phyloP scores from a whole-genome alignment of 139 green algal genomes.

The Zygnema cylindricum region DNA sequence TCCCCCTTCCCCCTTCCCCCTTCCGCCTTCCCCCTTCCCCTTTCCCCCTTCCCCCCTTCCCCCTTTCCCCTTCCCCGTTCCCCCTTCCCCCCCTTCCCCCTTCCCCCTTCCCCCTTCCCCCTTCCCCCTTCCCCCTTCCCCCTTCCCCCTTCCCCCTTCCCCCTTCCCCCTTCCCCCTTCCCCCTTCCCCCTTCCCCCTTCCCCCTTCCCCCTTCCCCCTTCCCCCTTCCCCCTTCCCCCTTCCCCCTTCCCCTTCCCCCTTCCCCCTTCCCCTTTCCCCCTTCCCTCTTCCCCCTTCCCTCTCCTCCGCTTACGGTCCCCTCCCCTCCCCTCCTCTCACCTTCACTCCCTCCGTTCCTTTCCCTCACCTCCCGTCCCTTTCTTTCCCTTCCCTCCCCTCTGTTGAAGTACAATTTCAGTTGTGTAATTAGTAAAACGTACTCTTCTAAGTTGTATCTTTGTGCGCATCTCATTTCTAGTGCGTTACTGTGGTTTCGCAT shows the following conservation, averaged over 20 bases:
- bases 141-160: neutral
- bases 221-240: neutral
- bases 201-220: neutral
- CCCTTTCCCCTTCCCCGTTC: neutral
- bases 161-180: neutral
- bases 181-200: neutral
- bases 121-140: neutral
- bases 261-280: neutral
- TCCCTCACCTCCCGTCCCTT: neutral
- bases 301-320: neutral
- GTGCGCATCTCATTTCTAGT: too few species aligned
- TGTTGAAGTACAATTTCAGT: too few species aligned
- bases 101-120: neutral
- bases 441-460: too few species aligned
- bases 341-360: neutral
- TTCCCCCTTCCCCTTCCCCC: neutral
- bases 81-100: neutral
- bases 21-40: neutral
- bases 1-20: too few species aligned
- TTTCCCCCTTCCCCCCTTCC: neutral
- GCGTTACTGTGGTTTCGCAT: too few species aligned
- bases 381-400: neutral
- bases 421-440: too few species aligned
- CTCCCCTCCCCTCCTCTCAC: neutral
- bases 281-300: neutral